Conservation (phyloP, 768 basidiomycete genomes). For the Serendipita sp. region DNA sequence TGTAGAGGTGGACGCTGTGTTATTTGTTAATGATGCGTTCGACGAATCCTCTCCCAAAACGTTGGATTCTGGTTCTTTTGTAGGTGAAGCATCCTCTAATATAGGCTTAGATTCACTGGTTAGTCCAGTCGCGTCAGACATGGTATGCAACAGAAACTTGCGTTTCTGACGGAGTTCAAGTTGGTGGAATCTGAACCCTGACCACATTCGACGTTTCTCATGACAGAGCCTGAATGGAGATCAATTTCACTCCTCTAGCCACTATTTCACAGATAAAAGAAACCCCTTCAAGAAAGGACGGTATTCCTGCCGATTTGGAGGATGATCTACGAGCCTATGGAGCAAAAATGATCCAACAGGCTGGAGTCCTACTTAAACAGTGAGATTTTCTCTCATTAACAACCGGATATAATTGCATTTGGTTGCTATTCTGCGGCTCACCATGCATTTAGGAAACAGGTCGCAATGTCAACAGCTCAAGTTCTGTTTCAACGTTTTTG, state of each 20-base stretch:
- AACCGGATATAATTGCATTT: not conserved
- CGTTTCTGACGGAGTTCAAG: no score
- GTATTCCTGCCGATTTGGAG: constrained; percentile 65
- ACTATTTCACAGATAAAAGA: constrained; percentile 59
- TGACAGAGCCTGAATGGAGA: not conserved
- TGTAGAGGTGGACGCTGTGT: no score
- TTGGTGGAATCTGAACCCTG: no score
- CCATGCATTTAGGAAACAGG: constrained; percentile 56
- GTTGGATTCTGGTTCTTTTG: no score
- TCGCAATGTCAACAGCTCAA: constrained; percentile 91
- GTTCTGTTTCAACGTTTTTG: constrained; percentile 94
- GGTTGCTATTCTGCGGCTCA: not conserved
- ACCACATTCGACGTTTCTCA: no score
- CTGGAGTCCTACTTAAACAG: constrained; percentile 83
- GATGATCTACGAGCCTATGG: constrained; percentile 81
- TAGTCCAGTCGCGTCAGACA: no score
- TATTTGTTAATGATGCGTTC: no score
- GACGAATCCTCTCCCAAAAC: no score
- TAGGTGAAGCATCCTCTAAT: no score
- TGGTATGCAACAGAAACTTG: no score
- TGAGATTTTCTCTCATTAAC: constrained; percentile 23
- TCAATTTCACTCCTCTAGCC: constrained; percentile 42
- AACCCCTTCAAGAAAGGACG: constrained; percentile 71
- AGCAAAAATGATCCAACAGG: constrained; percentile 89
- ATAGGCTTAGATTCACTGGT: no score